Conservation (phyloP, 768 basidiomycete species). For the Amanita jacksonii region DNA sequence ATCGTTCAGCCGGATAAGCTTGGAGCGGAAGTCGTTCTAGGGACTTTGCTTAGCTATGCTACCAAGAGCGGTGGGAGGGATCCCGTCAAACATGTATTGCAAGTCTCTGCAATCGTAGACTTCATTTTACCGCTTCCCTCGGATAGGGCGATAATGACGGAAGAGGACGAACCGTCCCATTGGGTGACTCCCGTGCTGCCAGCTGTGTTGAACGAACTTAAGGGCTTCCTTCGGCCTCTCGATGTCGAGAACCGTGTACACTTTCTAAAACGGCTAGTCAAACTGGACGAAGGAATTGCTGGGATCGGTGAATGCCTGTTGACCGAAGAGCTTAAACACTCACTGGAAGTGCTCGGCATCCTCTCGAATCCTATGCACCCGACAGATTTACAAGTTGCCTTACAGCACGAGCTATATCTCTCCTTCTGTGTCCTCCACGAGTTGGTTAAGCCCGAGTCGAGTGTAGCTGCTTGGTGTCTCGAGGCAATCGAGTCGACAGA, state of each 20-base stretch:
- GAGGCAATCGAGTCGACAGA: constrained; percentile 29
- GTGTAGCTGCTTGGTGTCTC: constrained; percentile 33
- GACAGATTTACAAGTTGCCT: constrained; percentile 26
- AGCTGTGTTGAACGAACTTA: constrained; percentile 42
- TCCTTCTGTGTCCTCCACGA: constrained; percentile 40
- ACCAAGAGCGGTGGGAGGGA: constrained; percentile 32
- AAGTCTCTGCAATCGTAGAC: constrained; percentile 49
- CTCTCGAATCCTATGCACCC: constrained; percentile 21
- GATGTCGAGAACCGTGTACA: constrained; percentile 45
- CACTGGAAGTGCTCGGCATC: constrained; percentile 28
- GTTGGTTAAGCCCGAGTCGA: constrained; percentile 30
- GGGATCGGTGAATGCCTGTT: constrained; percentile 66
- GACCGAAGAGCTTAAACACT: constrained; percentile 48
- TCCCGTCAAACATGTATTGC: constrained; percentile 45
- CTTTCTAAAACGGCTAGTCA: constrained; percentile 44
- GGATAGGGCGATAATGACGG: background rate
- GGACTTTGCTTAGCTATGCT: constrained; percentile 44
- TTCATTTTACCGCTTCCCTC: constrained; percentile 37
- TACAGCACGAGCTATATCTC: constrained; percentile 40
- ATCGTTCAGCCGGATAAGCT: constrained; percentile 25
- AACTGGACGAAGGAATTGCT: constrained; percentile 44
- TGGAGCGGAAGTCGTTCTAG: constrained; percentile 44
- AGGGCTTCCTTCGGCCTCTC: constrained; percentile 44
- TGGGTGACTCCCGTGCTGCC: constrained; percentile 54
- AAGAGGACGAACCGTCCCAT: constrained; percentile 18